Evolutionary conservation across 2,329 filamentous ascomycete genomes (phyloP), one percentile per base, ranked within the genome.

Genomic region (Verticillium nubilum): DNA sequence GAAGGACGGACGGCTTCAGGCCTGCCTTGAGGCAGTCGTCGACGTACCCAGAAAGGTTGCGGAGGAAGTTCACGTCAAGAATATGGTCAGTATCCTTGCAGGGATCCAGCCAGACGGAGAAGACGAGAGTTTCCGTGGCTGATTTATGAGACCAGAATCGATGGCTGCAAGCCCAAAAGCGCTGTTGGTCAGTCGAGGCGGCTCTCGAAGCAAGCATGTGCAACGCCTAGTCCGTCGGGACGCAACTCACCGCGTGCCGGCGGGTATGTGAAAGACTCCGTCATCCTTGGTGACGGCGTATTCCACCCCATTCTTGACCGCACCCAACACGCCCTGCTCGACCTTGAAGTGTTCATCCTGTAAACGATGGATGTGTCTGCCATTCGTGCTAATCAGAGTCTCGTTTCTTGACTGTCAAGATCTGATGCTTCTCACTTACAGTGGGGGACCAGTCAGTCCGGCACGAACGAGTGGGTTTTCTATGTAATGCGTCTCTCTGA

Each of bases 301-400:
- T 27, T 61, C 53, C 29, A 42, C 26, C 17, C 61, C 60, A 37
- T 64, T 57, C 17, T 31, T 47, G 6, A 58, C 52, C 7, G 54
- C 62, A 3, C 50, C 64, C 25, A 66, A 26, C 13, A 65, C 35
- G 3, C 64, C 64, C 23, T 61, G 42, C 54, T 66, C 63, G 17
- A 66, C 62, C 23, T 63, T 37, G 56, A 66, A 65, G 33, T 57
- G 58, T 37, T 66, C 64, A 26, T 62, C 60, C 28, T 66, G 64
- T 12, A 29, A 13, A 15, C 60, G 53, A 33, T 66, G 64, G 23
- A 66, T 62, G 42, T 65, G 64, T n/a, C 64, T 66, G 15, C 35
- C n/a, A 42, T 42, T 17, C 35, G 17, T n/a, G 4, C 35, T 42
- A n/a, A 42, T 42, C 17, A 42, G n/a, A n/a, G 35, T 1, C 5